Evolutionary conservation across 148 eudicot genomes (phyloP).

Genomic region (Mesembryanthemum crystallinum): DNA sequence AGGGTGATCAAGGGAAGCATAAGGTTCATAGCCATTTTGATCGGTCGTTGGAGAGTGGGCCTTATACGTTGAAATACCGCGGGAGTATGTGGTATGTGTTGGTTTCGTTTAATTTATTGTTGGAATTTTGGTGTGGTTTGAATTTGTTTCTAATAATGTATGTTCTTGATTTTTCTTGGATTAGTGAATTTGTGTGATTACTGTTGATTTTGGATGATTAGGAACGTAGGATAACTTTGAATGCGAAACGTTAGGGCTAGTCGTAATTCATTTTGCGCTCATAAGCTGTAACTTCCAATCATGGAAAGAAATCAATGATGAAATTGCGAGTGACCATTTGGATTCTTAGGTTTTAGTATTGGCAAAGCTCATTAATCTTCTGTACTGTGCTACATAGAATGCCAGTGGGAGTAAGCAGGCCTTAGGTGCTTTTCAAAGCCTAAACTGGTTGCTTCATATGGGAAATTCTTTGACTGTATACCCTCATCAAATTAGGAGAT

Average conservation of each 20-base stretch:
- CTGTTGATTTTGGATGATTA: neutral
- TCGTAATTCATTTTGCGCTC: neutral
- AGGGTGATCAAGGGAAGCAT: conserved; percentile 42
- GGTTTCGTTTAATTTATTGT: neutral
- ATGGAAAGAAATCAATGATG: neutral
- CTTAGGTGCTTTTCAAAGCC: neutral
- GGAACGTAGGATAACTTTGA: neutral
- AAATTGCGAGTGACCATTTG: neutral
- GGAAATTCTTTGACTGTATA: neutral
- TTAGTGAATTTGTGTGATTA: neutral
- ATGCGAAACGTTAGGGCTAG: neutral
- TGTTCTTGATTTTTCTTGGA: neutral
- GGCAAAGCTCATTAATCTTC: neutral
- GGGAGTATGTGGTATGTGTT: conserved; percentile 51
- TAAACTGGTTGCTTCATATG: neutral
- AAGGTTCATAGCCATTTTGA: conserved; percentile 52
- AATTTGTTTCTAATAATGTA: neutral
- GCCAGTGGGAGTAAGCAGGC: neutral
- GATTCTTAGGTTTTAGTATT: neutral
- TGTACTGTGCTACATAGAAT: neutral
- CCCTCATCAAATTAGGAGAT: neutral
- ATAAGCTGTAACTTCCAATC: no score
- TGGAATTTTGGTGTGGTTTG: neutral
- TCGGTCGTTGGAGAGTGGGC: conserved; percentile 46
- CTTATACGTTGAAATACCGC: conserved; percentile 43